Evolutionary conservation across 495 filamentous ascomycete species (phyloP), one percentile per base, ranked within the genome.

Genomic region (Articulospora tetracladia): DNA sequence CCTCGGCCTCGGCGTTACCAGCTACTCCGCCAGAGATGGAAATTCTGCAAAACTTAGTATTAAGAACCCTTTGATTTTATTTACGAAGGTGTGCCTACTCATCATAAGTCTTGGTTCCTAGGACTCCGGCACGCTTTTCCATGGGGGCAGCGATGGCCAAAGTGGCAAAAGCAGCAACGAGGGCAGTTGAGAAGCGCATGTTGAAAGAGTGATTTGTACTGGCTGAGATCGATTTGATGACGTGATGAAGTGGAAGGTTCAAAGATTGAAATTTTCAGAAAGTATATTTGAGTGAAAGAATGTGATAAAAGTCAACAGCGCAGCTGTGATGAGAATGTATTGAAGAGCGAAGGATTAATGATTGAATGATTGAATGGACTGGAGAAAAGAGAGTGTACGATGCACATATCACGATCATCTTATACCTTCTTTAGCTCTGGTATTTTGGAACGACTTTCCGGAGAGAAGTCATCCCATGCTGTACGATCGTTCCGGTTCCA

Each of bases 11-110:
- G 24, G 73, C 75, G 51, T 79, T 74, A 12, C 76, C 75, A 13
- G 71, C 72, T 1, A 74, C 70, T 2, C 76, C 76, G 54, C 63
- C 66, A 1, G 75, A 77, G 50, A 79, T 60, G 39, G 72, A 70
- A 66, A 77, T 50, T 50, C 47, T 50, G 76, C 39, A 50, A 25
- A 27, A 13, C 12, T 50, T 47, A 7, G 41, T 19, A 47, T 12
- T 25, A 24, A 24, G 12, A 3, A 50, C 2, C 12, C 47, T 47
- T 7, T 32, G 30, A 7, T 8, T 19, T 17, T 3, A 44, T 7
- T 13, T 4, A 26, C 24, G 22, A n/a, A 26, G 47, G 20, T 8
- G 22, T n/a, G 17, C 47, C 2, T 50, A 58, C 1, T 58, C 55
- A 55, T 59, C 52, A 26, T 63, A 58, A 1, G 61, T 58, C 47